Evolutionary conservation across 140 eudicot genomes (phyloP).

Genomic region (Stevia rebaudiana): DNA sequence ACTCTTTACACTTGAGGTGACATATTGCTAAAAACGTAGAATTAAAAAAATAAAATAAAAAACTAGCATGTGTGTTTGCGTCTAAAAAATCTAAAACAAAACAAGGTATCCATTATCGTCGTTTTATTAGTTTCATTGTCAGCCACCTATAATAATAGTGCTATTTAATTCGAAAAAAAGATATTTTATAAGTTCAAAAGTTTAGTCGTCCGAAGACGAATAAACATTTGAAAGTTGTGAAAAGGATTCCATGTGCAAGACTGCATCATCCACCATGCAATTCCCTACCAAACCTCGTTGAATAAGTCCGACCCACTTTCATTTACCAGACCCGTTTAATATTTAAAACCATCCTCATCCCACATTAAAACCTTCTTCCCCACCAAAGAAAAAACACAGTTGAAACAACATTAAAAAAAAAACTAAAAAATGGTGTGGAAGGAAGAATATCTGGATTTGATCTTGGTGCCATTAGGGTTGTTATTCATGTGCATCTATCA

Average conservation of each 20-base stretch:
- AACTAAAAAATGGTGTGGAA: constrained; percentile 36
- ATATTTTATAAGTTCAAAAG: neutral
- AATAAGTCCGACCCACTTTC: constrained; percentile 14
- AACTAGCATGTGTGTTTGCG: too few relatives aligned
- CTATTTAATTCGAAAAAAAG: too few relatives aligned
- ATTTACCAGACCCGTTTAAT: constrained; percentile 5
- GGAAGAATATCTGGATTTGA: constrained; percentile 50
- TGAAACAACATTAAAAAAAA: neutral
- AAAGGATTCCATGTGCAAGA: constrained; percentile 17
- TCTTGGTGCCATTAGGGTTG: constrained; percentile 69
- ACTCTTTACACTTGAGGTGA: too few relatives aligned
- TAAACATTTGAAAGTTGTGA: constrained; percentile 23
- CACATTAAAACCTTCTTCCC: neutral
- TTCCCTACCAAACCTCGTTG: constrained; percentile 28
- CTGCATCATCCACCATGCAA: neutral
- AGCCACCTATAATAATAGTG: too few relatives aligned
- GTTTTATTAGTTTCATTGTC: too few relatives aligned
- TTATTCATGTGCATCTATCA: constrained; percentile 59
- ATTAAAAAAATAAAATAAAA: too few relatives aligned
- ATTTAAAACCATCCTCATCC: too few relatives aligned
- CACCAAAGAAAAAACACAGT: neutral
- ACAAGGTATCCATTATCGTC: too few relatives aligned
- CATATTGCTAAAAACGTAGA: too few relatives aligned
- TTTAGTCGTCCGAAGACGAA: neutral
- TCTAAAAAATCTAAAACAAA: too few relatives aligned